Base-by-base conservation (phyloP, 2,329 filamentous ascomycete genomes). In the Botrytis medusae region DNA sequence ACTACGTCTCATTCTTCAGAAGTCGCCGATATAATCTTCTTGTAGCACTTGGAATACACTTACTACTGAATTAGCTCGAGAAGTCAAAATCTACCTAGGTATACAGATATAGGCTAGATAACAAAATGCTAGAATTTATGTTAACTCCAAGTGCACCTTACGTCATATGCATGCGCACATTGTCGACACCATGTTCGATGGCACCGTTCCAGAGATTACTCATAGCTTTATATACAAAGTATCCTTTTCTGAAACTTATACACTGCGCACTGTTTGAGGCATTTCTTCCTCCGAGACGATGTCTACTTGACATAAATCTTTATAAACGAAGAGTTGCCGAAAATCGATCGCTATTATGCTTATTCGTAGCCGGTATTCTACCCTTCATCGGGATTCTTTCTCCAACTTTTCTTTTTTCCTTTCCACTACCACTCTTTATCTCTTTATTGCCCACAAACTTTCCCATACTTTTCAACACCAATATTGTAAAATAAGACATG, bases 401-500 rank as follows among this genome's bases (percentile, higher is more conserved):
- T 22, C 22, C 8, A 20, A 20, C 29, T 7, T 54, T 22, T 29
- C 46, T 67, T 54, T 1, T 22, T 54, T 67, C 34, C 32, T 51
- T 46, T 29, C 32, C 64, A 14, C 16, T 40, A 16, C 32, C n/a
- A 14, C 1, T 25, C 22, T 7, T 40, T 4, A 0, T 67, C 34
- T 16, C 32, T 40, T 67, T 37, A 18, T 37, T 40, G 1, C 16
- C 32, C 2, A 40, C 8, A 54, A 18, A 51, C 22, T n/a, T 51
- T 51, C 46, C 64, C 8, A 40, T 16, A 29, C 18, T 54, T 8
- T n/a, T 67, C 7, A 32, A 67, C 3, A 29, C 14, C 44, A 54
- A 25, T 37, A 67, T 40, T 37, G 22, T 67, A 42, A 60, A 29
- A 78, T 90, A 91, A 10, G 82, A 73, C 9, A 84, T 61, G 65